phyloP scores from a whole-genome alignment of 2,329 filamentous ascomycete genomes.

The Orbilia oligospora region DNA sequence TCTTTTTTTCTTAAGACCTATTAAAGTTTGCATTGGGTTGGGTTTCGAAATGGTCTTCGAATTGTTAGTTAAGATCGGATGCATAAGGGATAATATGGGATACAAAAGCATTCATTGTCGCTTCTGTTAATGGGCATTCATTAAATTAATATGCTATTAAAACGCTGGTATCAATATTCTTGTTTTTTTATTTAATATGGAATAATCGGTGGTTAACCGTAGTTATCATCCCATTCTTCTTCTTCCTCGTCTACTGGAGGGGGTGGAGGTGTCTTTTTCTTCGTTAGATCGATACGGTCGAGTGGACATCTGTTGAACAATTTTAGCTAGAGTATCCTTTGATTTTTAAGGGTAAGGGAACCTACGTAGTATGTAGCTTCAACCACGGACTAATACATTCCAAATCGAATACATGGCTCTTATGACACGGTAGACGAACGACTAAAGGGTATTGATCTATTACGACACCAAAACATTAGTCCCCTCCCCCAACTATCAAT shows the following conservation, averaged over 20 bases:
- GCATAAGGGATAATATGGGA: not conserved
- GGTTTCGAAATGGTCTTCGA: slow-evolving; percentile 1
- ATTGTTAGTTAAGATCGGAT: not conserved
- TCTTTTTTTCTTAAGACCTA: too few relatives aligned
- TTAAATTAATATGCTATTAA: not conserved
- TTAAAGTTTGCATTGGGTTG: slow-evolving; percentile 13
- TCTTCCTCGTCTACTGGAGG: slow-evolving; percentile 59
- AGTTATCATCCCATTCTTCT: slow-evolving; percentile 63
- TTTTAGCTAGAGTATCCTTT: not conserved
- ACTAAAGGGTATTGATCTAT: slow-evolving; percentile 62
- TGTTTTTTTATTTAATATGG: not conserved
- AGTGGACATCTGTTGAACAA: slow-evolving; percentile 61
- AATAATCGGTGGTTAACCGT: slow-evolving; percentile 63
- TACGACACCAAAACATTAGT: not conserved
- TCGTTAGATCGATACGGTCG: slow-evolving; percentile 62
- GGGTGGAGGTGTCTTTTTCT: slow-evolving; percentile 61
- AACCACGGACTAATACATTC: slow-evolving; percentile 64
- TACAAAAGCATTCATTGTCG: not conserved
- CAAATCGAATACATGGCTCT: slow-evolving; percentile 62
- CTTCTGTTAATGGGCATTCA: not conserved
- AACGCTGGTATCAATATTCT: not conserved
- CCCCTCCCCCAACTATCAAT: not conserved
- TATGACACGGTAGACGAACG: slow-evolving; percentile 63
- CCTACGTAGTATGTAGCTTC: slow-evolving; percentile 63
- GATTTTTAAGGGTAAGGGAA: not conserved